A percentile compares a stretch with the other conserved stretches of the same genome.
These are phyloP conservation scores for Starmerella roubikii DNA, from an alignment of 805 yeast genomes.

Conservation along the genomic window DNA sequence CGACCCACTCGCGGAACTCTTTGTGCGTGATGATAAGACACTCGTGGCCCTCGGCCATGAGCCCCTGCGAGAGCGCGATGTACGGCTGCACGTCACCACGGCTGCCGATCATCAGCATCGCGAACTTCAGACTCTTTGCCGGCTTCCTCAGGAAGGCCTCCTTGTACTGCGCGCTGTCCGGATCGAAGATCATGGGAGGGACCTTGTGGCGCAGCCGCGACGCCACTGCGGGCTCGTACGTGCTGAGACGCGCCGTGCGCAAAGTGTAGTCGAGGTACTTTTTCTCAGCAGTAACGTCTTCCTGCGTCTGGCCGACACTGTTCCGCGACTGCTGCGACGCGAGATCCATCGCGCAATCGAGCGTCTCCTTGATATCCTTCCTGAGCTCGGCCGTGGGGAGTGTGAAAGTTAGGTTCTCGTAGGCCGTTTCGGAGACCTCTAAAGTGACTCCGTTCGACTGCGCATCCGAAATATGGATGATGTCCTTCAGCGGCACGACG, in stretches of 20 bases:
- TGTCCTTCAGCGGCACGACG: conserved; percentile 64
- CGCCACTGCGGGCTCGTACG: conserved; percentile 16
- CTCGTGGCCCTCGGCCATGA: conserved; percentile 65
- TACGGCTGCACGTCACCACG: conserved; percentile 97
- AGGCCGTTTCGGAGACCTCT: conserved; percentile 14
- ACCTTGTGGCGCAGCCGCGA: conserved; percentile 8
- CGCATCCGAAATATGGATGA: conserved; percentile 22
- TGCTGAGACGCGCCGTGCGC: conserved; percentile 17
- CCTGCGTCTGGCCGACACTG: background rate
- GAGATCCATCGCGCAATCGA: conserved; percentile 28
- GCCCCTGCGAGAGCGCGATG: conserved; percentile 73
- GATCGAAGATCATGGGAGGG: conserved; percentile 22
- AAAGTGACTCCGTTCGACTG: background rate
- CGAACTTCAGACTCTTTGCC: conserved; percentile 40
- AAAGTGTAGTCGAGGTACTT: conserved; percentile 13
- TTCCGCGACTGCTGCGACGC: background rate
- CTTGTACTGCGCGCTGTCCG: conserved; percentile 10
- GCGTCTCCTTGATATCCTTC: conserved; percentile 2
- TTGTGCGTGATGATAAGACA: conserved; percentile 76
- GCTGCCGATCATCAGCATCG: conserved; percentile 78
- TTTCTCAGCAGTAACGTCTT: conserved; percentile 3
- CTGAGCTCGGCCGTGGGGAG: conserved; percentile 3
- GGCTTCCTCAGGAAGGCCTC: conserved; percentile 34
- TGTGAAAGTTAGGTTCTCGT: conserved; percentile 5
- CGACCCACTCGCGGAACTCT: conserved; percentile 71